A percentile compares a stretch with the other conserved stretches of the same genome.
These are phyloP conservation scores for Microascus cirrosus DNA, from an alignment of 2,329 filamentous ascomycete genomes.

Conservation along the genomic window DNA sequence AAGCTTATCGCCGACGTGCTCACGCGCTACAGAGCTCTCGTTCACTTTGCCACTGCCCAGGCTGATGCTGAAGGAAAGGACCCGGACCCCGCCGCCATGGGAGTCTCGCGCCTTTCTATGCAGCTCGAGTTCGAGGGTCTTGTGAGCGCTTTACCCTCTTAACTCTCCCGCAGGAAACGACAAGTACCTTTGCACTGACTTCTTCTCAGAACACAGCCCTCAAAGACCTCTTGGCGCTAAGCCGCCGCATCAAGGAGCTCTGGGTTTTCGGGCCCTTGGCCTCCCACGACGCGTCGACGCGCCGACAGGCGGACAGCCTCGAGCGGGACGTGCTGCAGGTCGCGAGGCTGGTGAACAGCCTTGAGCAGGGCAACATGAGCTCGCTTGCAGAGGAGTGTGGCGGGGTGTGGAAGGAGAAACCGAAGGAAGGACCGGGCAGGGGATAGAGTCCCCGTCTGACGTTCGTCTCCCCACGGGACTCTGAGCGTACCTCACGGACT, in stretches of 20 bases:
- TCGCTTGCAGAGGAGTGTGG: slow-evolving; percentile 21
- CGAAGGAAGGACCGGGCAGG: slow-evolving; percentile 6
- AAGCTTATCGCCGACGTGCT: slow-evolving; percentile 32
- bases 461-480: background rate
- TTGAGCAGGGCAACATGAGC: slow-evolving; percentile 22
- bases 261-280: slow-evolving; percentile 32
- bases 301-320: slow-evolving; percentile 22
- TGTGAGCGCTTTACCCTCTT: slow-evolving; percentile 12
- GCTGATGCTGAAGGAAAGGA: slow-evolving; percentile 20
- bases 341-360: slow-evolving; percentile 19
- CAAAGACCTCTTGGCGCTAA: slow-evolving; percentile 31
- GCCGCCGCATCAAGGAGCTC: slow-evolving; percentile 32
- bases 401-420: slow-evolving; percentile 22
- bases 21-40: slow-evolving; percentile 29
- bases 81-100: slow-evolving; percentile 26
- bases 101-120: slow-evolving; percentile 30
- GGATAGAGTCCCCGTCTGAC: background rate
- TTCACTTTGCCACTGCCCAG: slow-evolving; percentile 30
- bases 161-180: background rate
- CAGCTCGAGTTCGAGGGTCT: slow-evolving; percentile 33
- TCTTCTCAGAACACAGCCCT: slow-evolving; percentile 25
- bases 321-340: slow-evolving; percentile 23
- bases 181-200: background rate
- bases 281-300: slow-evolving; percentile 21
- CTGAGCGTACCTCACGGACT: too few relatives aligned